phyloP scores from a whole-genome alignment of 345 rosid genomes.

The Salix viminalis region DNA sequence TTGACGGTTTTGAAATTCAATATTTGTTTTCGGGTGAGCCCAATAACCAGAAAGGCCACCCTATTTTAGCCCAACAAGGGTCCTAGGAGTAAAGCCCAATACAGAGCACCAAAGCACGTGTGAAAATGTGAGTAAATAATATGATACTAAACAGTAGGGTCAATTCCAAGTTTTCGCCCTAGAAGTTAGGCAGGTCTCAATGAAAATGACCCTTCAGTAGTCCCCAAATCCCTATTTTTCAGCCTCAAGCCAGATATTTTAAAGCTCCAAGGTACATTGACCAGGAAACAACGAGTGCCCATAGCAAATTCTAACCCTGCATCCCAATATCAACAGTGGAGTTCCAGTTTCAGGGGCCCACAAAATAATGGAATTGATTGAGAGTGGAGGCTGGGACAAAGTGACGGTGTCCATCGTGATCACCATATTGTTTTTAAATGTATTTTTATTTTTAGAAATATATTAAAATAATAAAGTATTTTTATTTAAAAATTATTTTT shows the following conservation, averaged over 20 bases:
- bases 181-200: conserved; percentile 44
- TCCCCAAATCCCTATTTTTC: conserved; percentile 9
- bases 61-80: too few species aligned
- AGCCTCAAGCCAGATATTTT: background rate
- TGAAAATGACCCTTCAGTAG: conserved; percentile 33
- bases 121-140: background rate
- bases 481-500: too few species aligned
- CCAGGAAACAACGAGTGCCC: background rate
- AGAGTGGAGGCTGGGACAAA: background rate
- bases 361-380: background rate
- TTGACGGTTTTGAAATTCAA: too few species aligned
- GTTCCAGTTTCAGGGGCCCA: background rate
- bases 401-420: too few species aligned
- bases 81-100: too few species aligned
- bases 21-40: too few species aligned
- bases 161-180: conserved; percentile 10
- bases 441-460: too few species aligned
- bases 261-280: conserved; percentile 6
- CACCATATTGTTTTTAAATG: too few species aligned
- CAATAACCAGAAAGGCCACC: too few species aligned
- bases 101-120: too few species aligned
- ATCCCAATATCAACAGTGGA: background rate
- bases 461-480: too few species aligned
- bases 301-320: background rate
- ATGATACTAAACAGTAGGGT: background rate